Evolutionary conservation across 75 land plant genomes (phyloP), one percentile per base, ranked within the genome.

Genomic region (Selaginella moellendorffii): DNA sequence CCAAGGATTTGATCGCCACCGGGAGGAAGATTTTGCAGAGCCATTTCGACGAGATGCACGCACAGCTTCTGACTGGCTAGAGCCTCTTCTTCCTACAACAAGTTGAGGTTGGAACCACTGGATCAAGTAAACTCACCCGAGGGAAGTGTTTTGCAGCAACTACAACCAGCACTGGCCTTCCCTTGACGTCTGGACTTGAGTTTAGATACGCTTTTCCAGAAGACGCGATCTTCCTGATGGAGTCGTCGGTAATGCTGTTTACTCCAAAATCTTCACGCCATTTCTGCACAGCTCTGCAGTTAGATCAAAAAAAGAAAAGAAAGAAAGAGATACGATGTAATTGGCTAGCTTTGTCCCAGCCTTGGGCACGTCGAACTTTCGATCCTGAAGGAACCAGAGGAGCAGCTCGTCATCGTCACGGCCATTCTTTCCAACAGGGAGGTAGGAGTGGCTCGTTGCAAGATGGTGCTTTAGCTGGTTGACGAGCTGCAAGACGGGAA

Each of bases 181-280:
- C 92, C 68, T 69, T 29, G 24, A 77, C 66, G 71, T 90, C 97
- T 27, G 74, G 82, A 69, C 64, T 77, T 54, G 85, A 76, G 65
- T 95, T 96, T 67, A 90, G 75, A 72, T 85, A 86, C 1, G 92
- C 77, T 68, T 90, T 86, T 52, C 99, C 96, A 1, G 91, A 83
- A 28, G 75, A 70, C 58, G 83, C 82, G 29, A 82, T 66, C 21
- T 31, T 61, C 56, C 61, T 69, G 2, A 93, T 79, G 0, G 79
- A 76, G 17, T 81, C 84, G 54, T 86, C 90, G 2, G 82, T 63
- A 36, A 95, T 74, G 12, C 73, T 63, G 62, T 82, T 81, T 24
- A 90, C 97, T 25, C 91, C 83, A 79, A 89, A 90, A 25, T 95
- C 99, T 66, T 75, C 70, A 26, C 96, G 85, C 99, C 99, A 95